Evolutionary conservation across 345 rosid genomes (phyloP).

Genomic region (Punica granatum): DNA sequence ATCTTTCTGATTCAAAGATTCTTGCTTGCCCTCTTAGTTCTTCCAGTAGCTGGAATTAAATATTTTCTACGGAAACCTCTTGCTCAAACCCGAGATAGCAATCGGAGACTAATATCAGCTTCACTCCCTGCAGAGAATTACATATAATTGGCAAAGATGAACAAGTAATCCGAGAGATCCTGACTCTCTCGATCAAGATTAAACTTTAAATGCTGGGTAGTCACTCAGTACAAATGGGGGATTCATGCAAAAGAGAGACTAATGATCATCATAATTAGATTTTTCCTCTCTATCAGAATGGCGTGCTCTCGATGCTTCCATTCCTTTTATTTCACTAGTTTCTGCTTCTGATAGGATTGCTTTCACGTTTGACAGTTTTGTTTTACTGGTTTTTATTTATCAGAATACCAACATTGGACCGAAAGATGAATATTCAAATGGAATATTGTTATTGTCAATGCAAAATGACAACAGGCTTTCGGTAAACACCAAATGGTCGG

Average conservation of each 20-base stretch:
- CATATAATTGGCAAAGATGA: background rate
- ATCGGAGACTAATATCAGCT: constrained; percentile 72
- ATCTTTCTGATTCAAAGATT: no score
- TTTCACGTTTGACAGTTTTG: no score
- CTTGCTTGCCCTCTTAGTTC: background rate
- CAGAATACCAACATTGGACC: background rate
- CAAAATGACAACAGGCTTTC: background rate
- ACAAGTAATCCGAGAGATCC: background rate
- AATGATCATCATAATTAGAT: background rate
- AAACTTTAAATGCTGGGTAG: background rate
- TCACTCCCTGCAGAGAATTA: constrained; percentile 55
- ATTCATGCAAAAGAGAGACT: background rate
- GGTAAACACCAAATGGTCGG: background rate
- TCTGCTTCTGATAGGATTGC: no score
- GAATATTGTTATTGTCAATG: background rate
- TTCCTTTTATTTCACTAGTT: background rate
- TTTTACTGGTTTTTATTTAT: no score
- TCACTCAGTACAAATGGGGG: background rate
- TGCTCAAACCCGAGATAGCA: constrained; percentile 87
- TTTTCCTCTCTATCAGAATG: background rate
- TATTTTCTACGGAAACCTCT: constrained; percentile 60
- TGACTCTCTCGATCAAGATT: background rate
- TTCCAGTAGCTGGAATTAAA: constrained; percentile 4
- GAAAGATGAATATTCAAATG: background rate
- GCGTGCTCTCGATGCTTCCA: background rate